These are phyloP conservation scores for Hordeum vulgare DNA, from an alignment of 176 grass and related monocot genomes.

Conservation along the genomic window DNA sequence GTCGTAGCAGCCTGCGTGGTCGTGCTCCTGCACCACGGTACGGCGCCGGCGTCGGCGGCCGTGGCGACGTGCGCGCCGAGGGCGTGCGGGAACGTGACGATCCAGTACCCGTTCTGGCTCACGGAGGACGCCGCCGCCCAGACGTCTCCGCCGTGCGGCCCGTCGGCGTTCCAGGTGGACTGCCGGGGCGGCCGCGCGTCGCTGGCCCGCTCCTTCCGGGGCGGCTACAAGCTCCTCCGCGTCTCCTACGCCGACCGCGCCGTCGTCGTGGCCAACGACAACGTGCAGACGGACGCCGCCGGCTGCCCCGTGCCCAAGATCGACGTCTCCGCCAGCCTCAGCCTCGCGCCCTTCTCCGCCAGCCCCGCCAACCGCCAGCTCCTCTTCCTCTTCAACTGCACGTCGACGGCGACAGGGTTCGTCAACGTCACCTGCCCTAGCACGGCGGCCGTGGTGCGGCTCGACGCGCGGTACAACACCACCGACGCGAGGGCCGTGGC, in stretches of 20 bases:
- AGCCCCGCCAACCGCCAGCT: slow-evolving; percentile 36
- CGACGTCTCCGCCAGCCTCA: slow-evolving; percentile 43
- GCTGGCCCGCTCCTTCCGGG: slow-evolving; percentile 10
- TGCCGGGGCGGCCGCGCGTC: neutral
- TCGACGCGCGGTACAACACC: neutral
- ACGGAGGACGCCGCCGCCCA: neutral
- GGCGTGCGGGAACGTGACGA: slow-evolving; percentile 37
- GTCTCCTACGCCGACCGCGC: slow-evolving; percentile 36
- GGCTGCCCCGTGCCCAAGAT: slow-evolving; percentile 31
- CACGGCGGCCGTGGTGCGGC: neutral
- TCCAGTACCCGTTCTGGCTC: slow-evolving; percentile 58
- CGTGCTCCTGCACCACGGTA: neutral
- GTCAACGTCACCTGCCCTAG: slow-evolving; percentile 12
- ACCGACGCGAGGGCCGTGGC: neutral
- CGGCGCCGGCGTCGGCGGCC: neutral
- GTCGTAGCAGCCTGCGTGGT: neutral
- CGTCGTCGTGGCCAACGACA: slow-evolving; percentile 30
- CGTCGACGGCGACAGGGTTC: neutral
- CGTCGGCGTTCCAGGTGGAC: slow-evolving; percentile 35
- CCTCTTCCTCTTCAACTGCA: slow-evolving; percentile 60
- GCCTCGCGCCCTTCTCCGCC: slow-evolving; percentile 23
- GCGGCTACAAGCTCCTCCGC: slow-evolving; percentile 24
- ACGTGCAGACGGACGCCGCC: slow-evolving; percentile 12
- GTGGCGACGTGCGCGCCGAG: slow-evolving; percentile 7
- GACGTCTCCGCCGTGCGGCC: slow-evolving; percentile 7